These are phyloP conservation scores for Asterionellopsis glacialis DNA, from an alignment of 108 stramenopile genomes.

Conservation along the genomic window DNA sequence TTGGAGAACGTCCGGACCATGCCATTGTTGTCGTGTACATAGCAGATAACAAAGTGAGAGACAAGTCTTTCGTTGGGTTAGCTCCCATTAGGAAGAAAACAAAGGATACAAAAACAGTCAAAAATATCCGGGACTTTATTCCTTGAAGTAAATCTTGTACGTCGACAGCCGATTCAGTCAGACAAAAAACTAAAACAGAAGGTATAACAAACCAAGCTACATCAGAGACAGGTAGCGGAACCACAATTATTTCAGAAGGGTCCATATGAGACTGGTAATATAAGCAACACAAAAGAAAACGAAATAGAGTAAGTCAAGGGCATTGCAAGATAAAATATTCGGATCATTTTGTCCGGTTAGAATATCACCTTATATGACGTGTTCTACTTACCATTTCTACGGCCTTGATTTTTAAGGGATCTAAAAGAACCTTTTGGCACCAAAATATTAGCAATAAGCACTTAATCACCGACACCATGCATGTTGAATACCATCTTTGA, in stretches of 20 bases:
- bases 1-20: not conserved
- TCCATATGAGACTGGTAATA: conserved; percentile 1
- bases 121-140: not conserved
- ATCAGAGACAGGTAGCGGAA: not conserved
- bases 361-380: too few relatives aligned
- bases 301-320: too few relatives aligned
- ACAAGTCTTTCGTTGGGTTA: conserved; percentile 1
- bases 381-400: too few relatives aligned
- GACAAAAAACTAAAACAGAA: not conserved
- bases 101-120: not conserved
- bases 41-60: not conserved
- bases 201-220: not conserved
- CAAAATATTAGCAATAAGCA: too few relatives aligned
- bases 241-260: not conserved
- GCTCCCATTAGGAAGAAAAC: not conserved
- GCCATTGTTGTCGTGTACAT: conserved; percentile 5
- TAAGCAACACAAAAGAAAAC: too few relatives aligned
- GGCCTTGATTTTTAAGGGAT: too few relatives aligned
- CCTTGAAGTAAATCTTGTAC: conserved; percentile 1
- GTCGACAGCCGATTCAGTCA: too few relatives aligned
- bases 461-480: too few relatives aligned
- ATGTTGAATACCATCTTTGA: too few relatives aligned
- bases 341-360: too few relatives aligned
- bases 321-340: too few relatives aligned
- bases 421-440: too few relatives aligned